These are phyloP conservation scores for Fusarium dimerum DNA, from an alignment of 2,329 filamentous ascomycete species.

Conservation along the genomic window DNA sequence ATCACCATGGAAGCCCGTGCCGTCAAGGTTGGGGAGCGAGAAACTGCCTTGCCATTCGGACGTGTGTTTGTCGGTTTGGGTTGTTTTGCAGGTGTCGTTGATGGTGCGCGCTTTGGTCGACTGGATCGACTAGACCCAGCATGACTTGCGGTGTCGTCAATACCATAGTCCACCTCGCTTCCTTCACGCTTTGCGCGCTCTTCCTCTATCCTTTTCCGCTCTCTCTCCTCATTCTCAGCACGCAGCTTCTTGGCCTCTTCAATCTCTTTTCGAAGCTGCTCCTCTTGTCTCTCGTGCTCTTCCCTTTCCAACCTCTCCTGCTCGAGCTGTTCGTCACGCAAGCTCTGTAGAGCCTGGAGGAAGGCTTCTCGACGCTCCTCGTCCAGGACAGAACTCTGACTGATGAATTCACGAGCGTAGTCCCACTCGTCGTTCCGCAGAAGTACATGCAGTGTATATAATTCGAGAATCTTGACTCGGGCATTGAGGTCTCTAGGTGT, in stretches of 20 bases:
- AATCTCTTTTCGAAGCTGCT: slow-evolving; percentile 55
- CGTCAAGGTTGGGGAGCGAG: slow-evolving; percentile 39
- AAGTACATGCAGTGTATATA: slow-evolving; percentile 95
- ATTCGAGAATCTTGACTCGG: slow-evolving; percentile 86
- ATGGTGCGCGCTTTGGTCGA: slow-evolving; percentile 30
- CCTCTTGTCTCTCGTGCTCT: slow-evolving; percentile 57
- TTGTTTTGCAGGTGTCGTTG: slow-evolving; percentile 36
- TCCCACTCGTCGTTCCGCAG: slow-evolving; percentile 94
- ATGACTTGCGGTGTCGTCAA: slow-evolving; percentile 55
- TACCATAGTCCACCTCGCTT: slow-evolving; percentile 69
- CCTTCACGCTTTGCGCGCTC: slow-evolving; percentile 50
- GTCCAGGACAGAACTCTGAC: slow-evolving; percentile 81
- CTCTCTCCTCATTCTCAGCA: slow-evolving; percentile 60
- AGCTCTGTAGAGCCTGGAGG: slow-evolving; percentile 76
- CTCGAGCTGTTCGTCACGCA: slow-evolving; percentile 81
- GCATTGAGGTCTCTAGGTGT: slow-evolving; percentile 83
- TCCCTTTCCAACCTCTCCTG: slow-evolving; percentile 66
- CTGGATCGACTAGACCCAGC: slow-evolving; percentile 38
- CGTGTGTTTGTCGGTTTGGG: slow-evolving; percentile 26
- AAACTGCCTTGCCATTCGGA: slow-evolving; percentile 32
- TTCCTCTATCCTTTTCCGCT: slow-evolving; percentile 54
- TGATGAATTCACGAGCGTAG: slow-evolving; percentile 89
- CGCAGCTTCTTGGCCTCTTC: slow-evolving; percentile 58
- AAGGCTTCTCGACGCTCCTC: slow-evolving; percentile 91
- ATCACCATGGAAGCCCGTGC: slow-evolving; percentile 55